phyloP scores from a whole-genome alignment of 805 yeast species.

The Wickerhamiella cacticola region DNA sequence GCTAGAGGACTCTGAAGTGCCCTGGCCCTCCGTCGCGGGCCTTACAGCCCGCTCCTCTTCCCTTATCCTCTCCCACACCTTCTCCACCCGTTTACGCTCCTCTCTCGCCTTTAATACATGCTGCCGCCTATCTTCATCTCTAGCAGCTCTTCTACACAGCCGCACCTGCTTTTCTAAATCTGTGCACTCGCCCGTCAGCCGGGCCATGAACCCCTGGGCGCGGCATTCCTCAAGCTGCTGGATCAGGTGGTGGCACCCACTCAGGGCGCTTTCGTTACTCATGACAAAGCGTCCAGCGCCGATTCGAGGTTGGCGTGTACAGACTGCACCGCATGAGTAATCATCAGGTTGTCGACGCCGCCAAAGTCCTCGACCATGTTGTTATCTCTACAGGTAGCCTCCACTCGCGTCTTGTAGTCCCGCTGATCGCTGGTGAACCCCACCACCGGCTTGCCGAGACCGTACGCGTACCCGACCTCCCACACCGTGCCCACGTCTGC shows the following conservation, averaged over 20 bases:
- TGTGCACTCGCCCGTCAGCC: constrained; percentile 75
- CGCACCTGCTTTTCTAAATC: constrained; percentile 67
- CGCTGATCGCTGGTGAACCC: constrained; percentile 9
- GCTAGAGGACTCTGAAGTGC: too few species aligned
- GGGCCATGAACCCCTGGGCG: constrained; percentile 44
- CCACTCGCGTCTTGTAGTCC: constrained; percentile 9
- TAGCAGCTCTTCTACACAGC: constrained; percentile 67
- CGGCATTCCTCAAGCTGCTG: constrained; percentile 80
- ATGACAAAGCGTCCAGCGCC: constrained; percentile 15
- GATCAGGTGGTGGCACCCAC: constrained; percentile 66
- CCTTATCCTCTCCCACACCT: constrained; percentile 46
- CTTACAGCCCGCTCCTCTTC: too few species aligned
- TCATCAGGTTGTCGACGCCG: constrained; percentile 14
- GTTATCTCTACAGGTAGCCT: constrained; percentile 1
- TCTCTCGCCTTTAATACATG: constrained; percentile 40
- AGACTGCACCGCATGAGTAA: constrained; percentile 10
- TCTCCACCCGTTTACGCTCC: constrained; percentile 43
- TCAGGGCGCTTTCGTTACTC: constrained; percentile 23
- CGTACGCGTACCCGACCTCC: constrained; percentile 16
- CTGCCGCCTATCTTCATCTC: constrained; percentile 47
- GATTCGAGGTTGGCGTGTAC: constrained; percentile 9
- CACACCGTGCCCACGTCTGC: constrained; percentile 16
- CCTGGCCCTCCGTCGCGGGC: too few species aligned
- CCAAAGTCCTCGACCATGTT: constrained; percentile 13
- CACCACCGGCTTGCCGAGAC: constrained; percentile 13